Base-by-base conservation (phyloP, 2,329 filamentous ascomycete species). In the Botrytis galanthina region DNA sequence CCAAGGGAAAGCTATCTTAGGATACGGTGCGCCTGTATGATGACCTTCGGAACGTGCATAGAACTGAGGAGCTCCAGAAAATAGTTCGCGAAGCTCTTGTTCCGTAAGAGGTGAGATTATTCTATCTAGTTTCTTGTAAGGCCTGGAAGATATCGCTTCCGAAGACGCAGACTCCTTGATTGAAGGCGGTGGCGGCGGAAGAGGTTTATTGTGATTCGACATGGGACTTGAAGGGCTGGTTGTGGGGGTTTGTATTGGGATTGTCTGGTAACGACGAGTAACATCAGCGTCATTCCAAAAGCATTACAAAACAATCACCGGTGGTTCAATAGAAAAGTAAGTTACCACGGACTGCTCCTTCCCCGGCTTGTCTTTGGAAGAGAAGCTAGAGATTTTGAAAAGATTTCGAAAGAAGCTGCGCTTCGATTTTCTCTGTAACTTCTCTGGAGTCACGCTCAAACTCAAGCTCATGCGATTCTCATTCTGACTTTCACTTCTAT, bases 1-100 rank as follows among this genome's bases (percentile, higher is more conserved):
- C 86, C 90, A 92, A 1, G 90, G 91, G 79, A 90, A 93, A 54
- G 89, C 88, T 42, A 91, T 89, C 67, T 85, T 88, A 35, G 91
- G 90, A 77, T 89, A 86, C 35, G 88, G 87, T 54, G 89, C 87
- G 69, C 86, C 88, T 74, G 86, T 86, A 80, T 85, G 87, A 80
- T 90, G 87, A 57, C 87, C 87, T 77, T 89, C 86, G 73, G 85
- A 87, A 70, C 88, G 86, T 76, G 88, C 86, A 80, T 89, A 90
- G 83, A 91, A 93, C 80, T 92, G 90, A 75, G 91, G 91, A 61
- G 91, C 91, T n/a, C 91, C 91, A 39, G 91, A 92, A 84, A 93
- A 93, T 78, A 93, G 86, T 81, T 89, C 89, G 82, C 91, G 89
- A 70, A 93, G 83, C 76, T 92, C 89, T 59, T 85, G 83, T 63